These are phyloP conservation scores for Pinus albicaulis DNA, from an alignment of 75 land plant species.

Conservation along the genomic window DNA sequence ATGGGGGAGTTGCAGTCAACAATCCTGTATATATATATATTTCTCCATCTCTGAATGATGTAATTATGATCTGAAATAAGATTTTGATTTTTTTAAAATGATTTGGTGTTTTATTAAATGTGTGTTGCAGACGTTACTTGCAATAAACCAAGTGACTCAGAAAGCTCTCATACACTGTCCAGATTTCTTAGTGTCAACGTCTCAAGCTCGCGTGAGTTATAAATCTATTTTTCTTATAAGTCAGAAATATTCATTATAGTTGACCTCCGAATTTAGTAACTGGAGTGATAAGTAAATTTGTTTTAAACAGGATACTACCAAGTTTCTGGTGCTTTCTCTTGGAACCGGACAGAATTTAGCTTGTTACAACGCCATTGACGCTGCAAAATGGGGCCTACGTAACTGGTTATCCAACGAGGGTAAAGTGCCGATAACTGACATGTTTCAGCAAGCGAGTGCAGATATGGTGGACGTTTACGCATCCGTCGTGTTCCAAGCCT, in stretches of 20 bases:
- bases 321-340: constrained; percentile 32
- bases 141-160: background rate
- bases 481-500: constrained; percentile 9
- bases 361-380: constrained; percentile 20
- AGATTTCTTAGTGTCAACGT: background rate
- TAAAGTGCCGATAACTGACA: constrained; percentile 15
- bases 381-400: constrained; percentile 26
- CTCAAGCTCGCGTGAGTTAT: background rate
- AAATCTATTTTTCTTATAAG: too few species aligned
- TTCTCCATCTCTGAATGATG: too few species aligned
- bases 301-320: constrained; percentile 2
- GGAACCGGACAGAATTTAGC: constrained; percentile 18
- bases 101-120: background rate
- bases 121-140: background rate
- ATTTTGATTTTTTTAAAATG: too few species aligned
- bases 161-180: background rate
- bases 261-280: background rate
- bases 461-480: constrained; percentile 32
- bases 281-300: too few species aligned
- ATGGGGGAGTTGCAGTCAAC: constrained; percentile 52
- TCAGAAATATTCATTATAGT: background rate
- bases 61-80: background rate
- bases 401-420: constrained; percentile 13
- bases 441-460: constrained; percentile 20
- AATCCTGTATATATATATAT: constrained; percentile 34